Conservation (phyloP, 2,329 filamentous ascomycete genomes). For the Mycogone perniciosa region DNA sequence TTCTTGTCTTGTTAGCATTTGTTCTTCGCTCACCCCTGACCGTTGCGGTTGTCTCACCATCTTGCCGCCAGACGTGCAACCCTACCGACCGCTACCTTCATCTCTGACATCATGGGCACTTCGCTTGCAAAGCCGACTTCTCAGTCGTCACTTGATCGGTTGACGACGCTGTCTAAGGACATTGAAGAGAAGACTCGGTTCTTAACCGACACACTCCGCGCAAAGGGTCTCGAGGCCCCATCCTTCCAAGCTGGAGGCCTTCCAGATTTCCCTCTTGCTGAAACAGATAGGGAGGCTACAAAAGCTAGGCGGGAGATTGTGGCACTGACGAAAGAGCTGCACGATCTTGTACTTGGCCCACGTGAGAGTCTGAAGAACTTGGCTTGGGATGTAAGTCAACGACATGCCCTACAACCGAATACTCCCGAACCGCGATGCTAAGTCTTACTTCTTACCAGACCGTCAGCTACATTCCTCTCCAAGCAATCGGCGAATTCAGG, state of each 20-base stretch:
- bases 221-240: slow-evolving; percentile 17
- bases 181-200: slow-evolving; percentile 17
- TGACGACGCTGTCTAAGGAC: slow-evolving; percentile 13
- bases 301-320: slow-evolving; percentile 17
- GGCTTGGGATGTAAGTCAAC: slow-evolving; percentile 22
- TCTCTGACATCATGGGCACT: not conserved
- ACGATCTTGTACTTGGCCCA: slow-evolving; percentile 17
- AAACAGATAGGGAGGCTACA: slow-evolving; percentile 8
- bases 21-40: not conserved
- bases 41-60: not conserved
- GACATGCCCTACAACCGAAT: not conserved
- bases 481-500: slow-evolving; percentile 26
- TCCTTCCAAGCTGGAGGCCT: slow-evolving; percentile 16
- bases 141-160: slow-evolving; percentile 12
- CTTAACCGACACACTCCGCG: slow-evolving; percentile 13
- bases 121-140: slow-evolving; percentile 1
- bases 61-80: not conserved
- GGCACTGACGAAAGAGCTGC: slow-evolving; percentile 17
- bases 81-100: not conserved
- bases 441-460: slow-evolving; percentile 12
- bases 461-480: slow-evolving; percentile 23
- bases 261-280: slow-evolving; percentile 15
- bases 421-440: not conserved
- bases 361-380: slow-evolving; percentile 20
- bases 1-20: not conserved